Conservation (phyloP, 1,139 yeast species). For the Saccharomycopsis hybrid region DNA sequence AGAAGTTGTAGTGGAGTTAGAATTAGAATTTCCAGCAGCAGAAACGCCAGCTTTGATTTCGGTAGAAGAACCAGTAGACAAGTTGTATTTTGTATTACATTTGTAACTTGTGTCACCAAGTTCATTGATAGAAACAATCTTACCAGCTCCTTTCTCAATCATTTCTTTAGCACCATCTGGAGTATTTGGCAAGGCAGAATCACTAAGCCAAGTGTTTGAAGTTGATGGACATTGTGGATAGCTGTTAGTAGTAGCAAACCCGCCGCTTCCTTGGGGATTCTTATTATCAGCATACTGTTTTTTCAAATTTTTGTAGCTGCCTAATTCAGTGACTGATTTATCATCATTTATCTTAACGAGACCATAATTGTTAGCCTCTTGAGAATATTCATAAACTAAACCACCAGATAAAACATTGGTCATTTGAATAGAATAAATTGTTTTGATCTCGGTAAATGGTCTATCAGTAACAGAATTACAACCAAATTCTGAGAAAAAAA, state of each 20-base stretch:
- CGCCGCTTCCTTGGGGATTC: conserved; percentile 73
- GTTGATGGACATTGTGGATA: conserved; percentile 62
- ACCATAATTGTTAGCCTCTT: conserved; percentile 60
- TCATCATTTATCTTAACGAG: conserved; percentile 43
- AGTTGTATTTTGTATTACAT: conserved; percentile 4
- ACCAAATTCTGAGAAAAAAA: conserved; percentile 58
- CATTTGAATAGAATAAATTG: conserved; percentile 60
- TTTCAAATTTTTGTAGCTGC: conserved; percentile 52
- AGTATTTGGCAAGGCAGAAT: conserved; percentile 60
- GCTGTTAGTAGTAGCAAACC: conserved; percentile 44
- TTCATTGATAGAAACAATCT: conserved; percentile 2
- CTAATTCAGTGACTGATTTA: conserved; percentile 36
- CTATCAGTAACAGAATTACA: conserved; percentile 44
- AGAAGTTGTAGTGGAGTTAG: neutral
- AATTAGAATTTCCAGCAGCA: conserved; percentile 13
- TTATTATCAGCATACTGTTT: conserved; percentile 39
- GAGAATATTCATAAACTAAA: conserved; percentile 69
- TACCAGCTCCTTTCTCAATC: conserved; percentile 68
- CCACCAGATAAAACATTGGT: conserved; percentile 71
- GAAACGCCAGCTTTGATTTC: conserved; percentile 22
- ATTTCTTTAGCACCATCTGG: conserved; percentile 71
- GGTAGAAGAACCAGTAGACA: conserved; percentile 1
- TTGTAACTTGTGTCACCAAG: conserved; percentile 8
- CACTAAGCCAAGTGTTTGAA: conserved; percentile 39
- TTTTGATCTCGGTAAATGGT: conserved; percentile 56